These are phyloP conservation scores for Seiridium unicorne DNA, from an alignment of 2,329 filamentous ascomycete species.

Conservation along the genomic window DNA sequence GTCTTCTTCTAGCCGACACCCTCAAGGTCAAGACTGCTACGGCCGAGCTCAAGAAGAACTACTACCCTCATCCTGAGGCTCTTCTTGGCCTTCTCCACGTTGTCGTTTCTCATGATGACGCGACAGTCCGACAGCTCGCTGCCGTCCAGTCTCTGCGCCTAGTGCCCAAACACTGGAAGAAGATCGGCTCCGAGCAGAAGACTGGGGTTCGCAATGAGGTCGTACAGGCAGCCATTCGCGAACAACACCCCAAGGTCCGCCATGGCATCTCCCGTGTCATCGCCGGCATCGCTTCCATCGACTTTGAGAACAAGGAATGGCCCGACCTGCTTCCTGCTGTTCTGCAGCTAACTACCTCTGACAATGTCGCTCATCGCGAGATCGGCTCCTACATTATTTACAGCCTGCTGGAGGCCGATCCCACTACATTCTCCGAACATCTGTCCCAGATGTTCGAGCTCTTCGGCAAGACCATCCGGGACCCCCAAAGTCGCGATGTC, in stretches of 20 bases:
- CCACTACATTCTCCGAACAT: conserved; percentile 80
- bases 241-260: conserved; percentile 72
- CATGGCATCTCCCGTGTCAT: conserved; percentile 88
- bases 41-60: conserved; percentile 86
- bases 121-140: conserved; percentile 80
- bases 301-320: conserved; percentile 87
- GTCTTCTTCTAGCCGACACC: conserved; percentile 68
- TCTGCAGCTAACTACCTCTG: conserved; percentile 73
- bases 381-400: conserved; percentile 92
- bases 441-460: conserved; percentile 76
- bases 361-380: conserved; percentile 76
- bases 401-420: conserved; percentile 85
- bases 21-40: conserved; percentile 88
- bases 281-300: conserved; percentile 79
- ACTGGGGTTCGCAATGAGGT: conserved; percentile 77
- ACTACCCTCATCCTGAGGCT: conserved; percentile 82
- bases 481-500: conserved; percentile 87
- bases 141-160: conserved; percentile 86
- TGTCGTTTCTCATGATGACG: conserved; percentile 72
- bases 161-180: conserved; percentile 81
- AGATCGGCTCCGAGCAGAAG: conserved; percentile 73
- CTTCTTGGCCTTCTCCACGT: conserved; percentile 86
- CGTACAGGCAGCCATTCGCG: conserved; percentile 78
- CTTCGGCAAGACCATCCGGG: conserved; percentile 84
- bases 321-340: conserved; percentile 76